Evolutionary conservation across 345 rosid genomes (phyloP), one percentile per base, ranked within the genome.

Genomic region (Arabidopsis suecica): DNA sequence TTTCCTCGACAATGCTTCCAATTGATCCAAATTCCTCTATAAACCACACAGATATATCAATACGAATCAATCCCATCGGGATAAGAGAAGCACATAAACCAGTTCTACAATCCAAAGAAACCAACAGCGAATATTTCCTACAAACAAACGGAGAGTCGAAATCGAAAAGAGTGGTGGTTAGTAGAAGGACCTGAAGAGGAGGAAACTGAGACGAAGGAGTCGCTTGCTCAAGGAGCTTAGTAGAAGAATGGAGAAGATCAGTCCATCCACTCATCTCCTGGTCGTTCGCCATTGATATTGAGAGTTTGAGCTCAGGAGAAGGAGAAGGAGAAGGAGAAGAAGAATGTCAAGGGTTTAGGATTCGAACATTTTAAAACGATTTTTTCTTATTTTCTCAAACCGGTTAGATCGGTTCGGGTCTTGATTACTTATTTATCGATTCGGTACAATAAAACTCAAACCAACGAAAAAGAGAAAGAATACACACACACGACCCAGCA

Each of bases 131-230:
- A 53, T 53, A 12, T 53, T 11, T 54, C 33, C 34, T 2, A 12
- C 9, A 53, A 14, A 65, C 36, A 45, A 37, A 65, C 22, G 25
- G 61, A 73, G 14, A 44, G 6, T 60, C 49, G 13, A 41, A 20
- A 36, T 13, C 50, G 61, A 67, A 68, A 60, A 65, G 50, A 56
- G 64, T 48, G 32, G 47, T 59, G 50, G 71, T 34, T 36, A 65
- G 49, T 54, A 49, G 36, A 56, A 59, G 62, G 23, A 93, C 98
- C 98, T 93, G 98, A 60, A 94, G 96, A 71, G 97, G 95, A 84
- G 96, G 98, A 78, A 94, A 94, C 86, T 91, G 97, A 76, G 97
- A 86, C 10, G 97, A 87, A 72, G 98, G 96, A 83, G 96, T 88
- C 20, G 97, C 96, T 79, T 91, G 95, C 33, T 91, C 97, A 53